A percentile compares a stretch with the other conserved stretches of the same genome.
Conservation (phyloP, 148 eudicot species). For the Amaranthus palmeri region DNA sequence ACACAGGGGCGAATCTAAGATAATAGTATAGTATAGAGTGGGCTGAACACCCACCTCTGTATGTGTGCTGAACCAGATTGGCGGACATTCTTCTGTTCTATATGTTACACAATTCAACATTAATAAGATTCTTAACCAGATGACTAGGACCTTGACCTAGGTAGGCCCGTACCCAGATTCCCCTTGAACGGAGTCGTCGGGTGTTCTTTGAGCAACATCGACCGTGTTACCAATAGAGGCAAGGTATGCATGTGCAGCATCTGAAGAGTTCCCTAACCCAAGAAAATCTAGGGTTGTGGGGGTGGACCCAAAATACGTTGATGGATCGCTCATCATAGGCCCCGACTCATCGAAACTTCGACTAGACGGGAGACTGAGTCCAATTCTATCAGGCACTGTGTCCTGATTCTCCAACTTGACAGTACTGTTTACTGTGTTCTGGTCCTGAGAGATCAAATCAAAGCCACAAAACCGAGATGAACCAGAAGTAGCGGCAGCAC, state of each 20-base stretch:
- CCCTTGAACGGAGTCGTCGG: too few relatives aligned
- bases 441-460: slow-evolving; percentile 28
- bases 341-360: slow-evolving; percentile 18
- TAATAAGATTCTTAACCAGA: too few relatives aligned
- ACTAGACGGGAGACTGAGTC: slow-evolving; percentile 32
- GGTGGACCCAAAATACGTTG: slow-evolving; percentile 30
- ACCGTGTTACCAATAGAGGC: slow-evolving; percentile 35
- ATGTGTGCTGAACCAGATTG: too few relatives aligned
- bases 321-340: slow-evolving; percentile 34
- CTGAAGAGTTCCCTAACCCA: slow-evolving; percentile 47
- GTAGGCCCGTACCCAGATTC: too few relatives aligned
- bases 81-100: too few relatives aligned
- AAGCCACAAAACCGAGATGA: slow-evolving; percentile 58
- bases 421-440: not conserved
- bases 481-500: slow-evolving; percentile 40
- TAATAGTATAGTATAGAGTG: too few relatives aligned
- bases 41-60: too few relatives aligned
- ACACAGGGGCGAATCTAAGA: too few relatives aligned
- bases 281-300: slow-evolving; percentile 70
- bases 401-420: slow-evolving; percentile 26
- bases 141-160: too few relatives aligned
- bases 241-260: slow-evolving; percentile 38
- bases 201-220: not conserved
- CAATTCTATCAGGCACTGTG: slow-evolving; percentile 31
- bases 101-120: too few relatives aligned